phyloP scores from a whole-genome alignment of 345 rosid species.

The Aethionema arabicum region DNA sequence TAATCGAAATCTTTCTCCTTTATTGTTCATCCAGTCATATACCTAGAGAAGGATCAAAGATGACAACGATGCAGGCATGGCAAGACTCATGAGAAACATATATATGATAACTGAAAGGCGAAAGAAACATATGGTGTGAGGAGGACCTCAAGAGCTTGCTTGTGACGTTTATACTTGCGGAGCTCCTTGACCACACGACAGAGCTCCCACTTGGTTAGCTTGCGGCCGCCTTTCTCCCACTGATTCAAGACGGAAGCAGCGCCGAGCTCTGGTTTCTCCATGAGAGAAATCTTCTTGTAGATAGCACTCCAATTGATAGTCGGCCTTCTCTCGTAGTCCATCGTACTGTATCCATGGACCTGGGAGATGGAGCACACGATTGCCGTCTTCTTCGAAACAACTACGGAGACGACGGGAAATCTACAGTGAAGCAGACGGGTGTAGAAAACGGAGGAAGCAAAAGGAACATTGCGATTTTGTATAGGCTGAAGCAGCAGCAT shows the following conservation, averaged over 20 bases:
- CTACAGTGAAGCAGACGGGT: slow-evolving; percentile 39
- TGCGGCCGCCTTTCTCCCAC: slow-evolving; percentile 68
- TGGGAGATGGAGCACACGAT: slow-evolving; percentile 61
- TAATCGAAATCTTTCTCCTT: slow-evolving; percentile 64
- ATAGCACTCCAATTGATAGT: slow-evolving; percentile 69
- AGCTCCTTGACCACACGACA: slow-evolving; percentile 85
- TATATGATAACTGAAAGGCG: not conserved
- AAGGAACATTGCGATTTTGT: slow-evolving; percentile 42
- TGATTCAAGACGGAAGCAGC: slow-evolving; percentile 63
- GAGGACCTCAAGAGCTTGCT: slow-evolving; percentile 80
- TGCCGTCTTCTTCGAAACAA: slow-evolving; percentile 23
- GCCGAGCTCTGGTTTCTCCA: slow-evolving; percentile 79
- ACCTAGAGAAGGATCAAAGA: slow-evolving; percentile 43
- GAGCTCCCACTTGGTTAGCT: slow-evolving; percentile 84
- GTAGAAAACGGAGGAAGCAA: slow-evolving; percentile 48
- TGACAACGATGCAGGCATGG: no score
- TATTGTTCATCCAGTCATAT: slow-evolving; percentile 87
- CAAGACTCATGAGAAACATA: not conserved
- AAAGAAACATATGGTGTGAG: no score
- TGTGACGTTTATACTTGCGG: slow-evolving; percentile 71
- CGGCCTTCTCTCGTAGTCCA: slow-evolving; percentile 76
- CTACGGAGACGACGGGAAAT: slow-evolving; percentile 25
- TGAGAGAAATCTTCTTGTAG: slow-evolving; percentile 68
- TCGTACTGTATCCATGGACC: slow-evolving; percentile 68
- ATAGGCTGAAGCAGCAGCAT: slow-evolving; percentile 60